These are phyloP conservation scores for Meyerozyma athensensis DNA, from an alignment of 1,139 yeast genomes.

Conservation along the genomic window DNA sequence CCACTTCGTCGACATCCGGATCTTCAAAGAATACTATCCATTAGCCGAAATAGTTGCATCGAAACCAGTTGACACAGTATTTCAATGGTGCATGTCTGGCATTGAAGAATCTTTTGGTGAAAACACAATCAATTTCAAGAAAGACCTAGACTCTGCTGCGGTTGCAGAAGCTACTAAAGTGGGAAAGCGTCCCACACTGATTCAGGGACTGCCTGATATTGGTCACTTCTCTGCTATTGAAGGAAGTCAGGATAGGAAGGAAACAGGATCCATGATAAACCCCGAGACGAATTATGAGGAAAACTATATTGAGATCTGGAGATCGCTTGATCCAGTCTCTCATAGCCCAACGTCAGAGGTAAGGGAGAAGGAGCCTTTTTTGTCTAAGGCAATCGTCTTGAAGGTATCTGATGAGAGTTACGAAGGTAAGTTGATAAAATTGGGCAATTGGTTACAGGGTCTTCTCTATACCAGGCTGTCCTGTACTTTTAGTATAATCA, in stretches of 20 bases:
- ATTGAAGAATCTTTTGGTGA: slow-evolving; percentile 31
- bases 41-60: slow-evolving; percentile 8
- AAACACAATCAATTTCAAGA: slow-evolving; percentile 32
- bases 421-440: slow-evolving; percentile 43
- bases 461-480: slow-evolving; percentile 8
- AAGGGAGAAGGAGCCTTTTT: slow-evolving; percentile 16
- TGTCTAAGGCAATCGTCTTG: slow-evolving; percentile 8
- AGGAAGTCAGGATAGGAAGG: slow-evolving; percentile 43
- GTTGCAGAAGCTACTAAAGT: slow-evolving; percentile 20
- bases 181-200: slow-evolving; percentile 11
- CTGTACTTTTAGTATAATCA: slow-evolving; percentile 22
- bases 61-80: slow-evolving; percentile 21
- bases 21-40: slow-evolving; percentile 23
- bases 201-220: slow-evolving; percentile 32
- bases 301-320: slow-evolving; percentile 55
- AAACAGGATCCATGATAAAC: slow-evolving; percentile 51
- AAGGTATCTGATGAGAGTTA: slow-evolving; percentile 10
- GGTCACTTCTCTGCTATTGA: slow-evolving; percentile 41
- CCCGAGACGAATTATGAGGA: slow-evolving; percentile 40
- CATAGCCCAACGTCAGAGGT: slow-evolving; percentile 28
- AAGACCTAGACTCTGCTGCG: slow-evolving; percentile 40
- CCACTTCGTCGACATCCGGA: slow-evolving; percentile 43
- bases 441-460: slow-evolving; percentile 45
- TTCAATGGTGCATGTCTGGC: slow-evolving; percentile 38
- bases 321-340: slow-evolving; percentile 40